phyloP scores from a whole-genome alignment of 495 filamentous ascomycete genomes.

The Talaromyces trachyspermus region DNA sequence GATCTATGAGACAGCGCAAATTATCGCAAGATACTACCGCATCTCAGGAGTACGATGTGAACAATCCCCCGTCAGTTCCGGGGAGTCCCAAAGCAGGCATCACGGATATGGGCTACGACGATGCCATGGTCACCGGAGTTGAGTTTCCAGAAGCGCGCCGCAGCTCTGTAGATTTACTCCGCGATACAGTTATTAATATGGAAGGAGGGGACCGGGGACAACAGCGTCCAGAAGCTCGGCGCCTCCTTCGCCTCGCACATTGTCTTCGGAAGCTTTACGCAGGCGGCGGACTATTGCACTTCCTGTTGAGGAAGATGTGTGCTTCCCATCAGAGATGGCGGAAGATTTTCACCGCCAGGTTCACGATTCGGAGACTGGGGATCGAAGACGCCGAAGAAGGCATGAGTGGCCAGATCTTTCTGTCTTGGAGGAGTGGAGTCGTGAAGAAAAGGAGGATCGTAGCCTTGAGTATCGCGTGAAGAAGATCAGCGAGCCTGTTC shows the following conservation, averaged over 20 bases:
- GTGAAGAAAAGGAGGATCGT: conserved; percentile 81
- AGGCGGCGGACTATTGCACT: conserved; percentile 45
- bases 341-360: conserved; percentile 60
- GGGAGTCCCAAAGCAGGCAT: conserved; percentile 56
- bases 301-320: conserved; percentile 79
- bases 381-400: conserved; percentile 47
- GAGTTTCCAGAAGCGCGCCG: conserved; percentile 34
- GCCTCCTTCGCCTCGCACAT: conserved; percentile 23
- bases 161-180: conserved; percentile 19
- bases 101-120: conserved; percentile 61
- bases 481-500: conserved; percentile 85
- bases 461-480: conserved; percentile 83
- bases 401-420: conserved; percentile 63
- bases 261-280: conserved; percentile 29
- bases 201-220: conserved; percentile 35
- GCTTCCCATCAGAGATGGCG: conserved; percentile 81
- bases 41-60: conserved; percentile 65
- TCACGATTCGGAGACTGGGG: conserved; percentile 24
- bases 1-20: conserved; percentile 21
- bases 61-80: conserved; percentile 94
- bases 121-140: conserved; percentile 60
- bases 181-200: conserved; percentile 52
- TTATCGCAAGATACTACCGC: conserved; percentile 22
- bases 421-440: conserved; percentile 84
- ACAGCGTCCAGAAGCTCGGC: conserved; percentile 16